Conservation (phyloP, 805 yeast genomes). For the Candida methanosorbosa region DNA sequence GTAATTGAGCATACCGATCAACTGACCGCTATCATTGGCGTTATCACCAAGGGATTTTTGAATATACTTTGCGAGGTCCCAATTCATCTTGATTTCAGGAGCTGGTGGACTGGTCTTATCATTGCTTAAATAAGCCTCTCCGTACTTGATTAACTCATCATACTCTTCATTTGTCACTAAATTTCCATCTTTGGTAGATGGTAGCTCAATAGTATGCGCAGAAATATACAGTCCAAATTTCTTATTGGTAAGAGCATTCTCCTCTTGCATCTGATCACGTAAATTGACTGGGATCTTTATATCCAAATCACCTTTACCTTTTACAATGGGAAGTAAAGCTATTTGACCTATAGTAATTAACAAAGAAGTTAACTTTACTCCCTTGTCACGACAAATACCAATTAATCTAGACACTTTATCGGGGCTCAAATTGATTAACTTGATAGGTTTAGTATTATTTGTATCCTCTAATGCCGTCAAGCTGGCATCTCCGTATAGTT, state of each 20-base stretch:
- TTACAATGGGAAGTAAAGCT: constrained; percentile 6
- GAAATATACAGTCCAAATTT: constrained; percentile 13
- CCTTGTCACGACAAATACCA: constrained; percentile 4
- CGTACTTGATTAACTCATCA: too few species aligned
- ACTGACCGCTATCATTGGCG: not conserved
- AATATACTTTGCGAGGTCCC: constrained; percentile 8
- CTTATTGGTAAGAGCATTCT: constrained; percentile 1
- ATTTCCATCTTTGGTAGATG: constrained; percentile 1
- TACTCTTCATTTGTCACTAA: too few species aligned
- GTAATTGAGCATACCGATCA: constrained; percentile 6
- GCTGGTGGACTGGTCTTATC: not conserved
- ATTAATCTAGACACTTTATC: constrained; percentile 5
- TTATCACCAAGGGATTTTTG: constrained; percentile 4
- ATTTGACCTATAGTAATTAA: constrained; percentile 5
- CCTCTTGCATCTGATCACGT: constrained; percentile 3
- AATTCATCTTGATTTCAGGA: constrained; percentile 1
- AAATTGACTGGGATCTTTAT: constrained; percentile 13
- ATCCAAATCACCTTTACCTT: constrained; percentile 5
- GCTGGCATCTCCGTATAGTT: not conserved
- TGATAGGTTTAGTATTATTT: constrained; percentile 1
- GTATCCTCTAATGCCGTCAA: not conserved
- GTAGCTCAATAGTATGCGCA: too few species aligned
- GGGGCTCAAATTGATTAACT: constrained; percentile 3
- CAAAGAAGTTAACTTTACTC: constrained; percentile 12
- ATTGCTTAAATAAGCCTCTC: too few species aligned